Conservation (phyloP, 2,329 filamentous ascomycete genomes). For the Coniella lustricola region DNA sequence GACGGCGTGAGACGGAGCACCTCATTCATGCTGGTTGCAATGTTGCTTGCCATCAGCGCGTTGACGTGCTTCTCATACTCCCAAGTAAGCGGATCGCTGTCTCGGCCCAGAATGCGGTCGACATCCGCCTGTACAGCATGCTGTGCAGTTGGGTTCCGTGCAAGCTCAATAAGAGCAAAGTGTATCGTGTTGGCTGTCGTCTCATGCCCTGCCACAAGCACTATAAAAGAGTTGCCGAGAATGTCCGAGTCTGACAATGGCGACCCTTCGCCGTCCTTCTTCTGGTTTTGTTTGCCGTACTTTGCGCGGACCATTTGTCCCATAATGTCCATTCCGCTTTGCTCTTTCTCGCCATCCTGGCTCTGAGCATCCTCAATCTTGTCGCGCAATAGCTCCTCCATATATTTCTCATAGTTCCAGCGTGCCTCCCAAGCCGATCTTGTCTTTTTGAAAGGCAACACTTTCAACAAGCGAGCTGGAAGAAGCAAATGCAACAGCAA, state of each 20-base stretch:
- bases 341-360: slow-evolving; percentile 23
- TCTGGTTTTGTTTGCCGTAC: slow-evolving; percentile 24
- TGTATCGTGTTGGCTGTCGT: slow-evolving; percentile 71
- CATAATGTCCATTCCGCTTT: slow-evolving; percentile 44
- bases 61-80: slow-evolving; percentile 62
- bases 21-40: slow-evolving; percentile 72
- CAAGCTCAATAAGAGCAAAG: slow-evolving; percentile 62
- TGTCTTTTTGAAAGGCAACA: slow-evolving; percentile 1
- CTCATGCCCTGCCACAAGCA: slow-evolving; percentile 70
- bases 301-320: slow-evolving; percentile 41
- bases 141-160: slow-evolving; percentile 57
- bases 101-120: slow-evolving; percentile 52
- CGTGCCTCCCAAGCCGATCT: slow-evolving; percentile 41
- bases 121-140: slow-evolving; percentile 61
- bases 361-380: slow-evolving; percentile 42
- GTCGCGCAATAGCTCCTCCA: slow-evolving; percentile 59
- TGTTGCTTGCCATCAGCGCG: slow-evolving; percentile 59
- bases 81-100: slow-evolving; percentile 55
- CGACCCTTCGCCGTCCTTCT: slow-evolving; percentile 21
- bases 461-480: slow-evolving; percentile 49
- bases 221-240: slow-evolving; percentile 63
- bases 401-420: slow-evolving; percentile 60
- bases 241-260: slow-evolving; percentile 57
- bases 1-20: slow-evolving; percentile 67
- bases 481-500: slow-evolving; percentile 56